Evolutionary conservation across 768 basidiomycete species (phyloP).

Genomic region (Hebeloma cylindrosporum): DNA sequence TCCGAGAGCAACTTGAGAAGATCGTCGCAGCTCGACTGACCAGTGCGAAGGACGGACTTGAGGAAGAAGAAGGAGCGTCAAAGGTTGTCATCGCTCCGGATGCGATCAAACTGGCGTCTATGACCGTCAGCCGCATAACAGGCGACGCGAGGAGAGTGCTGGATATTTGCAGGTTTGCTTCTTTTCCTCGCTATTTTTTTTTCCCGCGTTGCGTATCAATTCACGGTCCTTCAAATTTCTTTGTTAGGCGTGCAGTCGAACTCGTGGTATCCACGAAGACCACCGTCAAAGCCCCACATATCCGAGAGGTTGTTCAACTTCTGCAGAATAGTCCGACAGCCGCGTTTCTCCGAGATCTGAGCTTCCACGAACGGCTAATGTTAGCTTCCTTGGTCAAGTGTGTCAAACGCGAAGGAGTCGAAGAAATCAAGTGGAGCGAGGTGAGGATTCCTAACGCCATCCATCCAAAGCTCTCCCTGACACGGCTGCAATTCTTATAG

Average conservation of each 20-base stretch:
- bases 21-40: conserved; percentile 85
- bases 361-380: conserved; percentile 88
- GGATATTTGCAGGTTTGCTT: conserved; percentile 81
- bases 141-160: conserved; percentile 93
- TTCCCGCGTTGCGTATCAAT: no score
- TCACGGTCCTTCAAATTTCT: neutral
- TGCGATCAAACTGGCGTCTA: conserved; percentile 84
- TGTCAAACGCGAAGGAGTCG: conserved; percentile 78
- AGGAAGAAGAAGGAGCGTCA: conserved; percentile 39
- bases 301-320: conserved; percentile 74
- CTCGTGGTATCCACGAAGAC: conserved; percentile 53
- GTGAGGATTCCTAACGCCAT: conserved; percentile 39
- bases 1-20: conserved; percentile 68
- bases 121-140: conserved; percentile 67
- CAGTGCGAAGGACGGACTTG: conserved; percentile 52
- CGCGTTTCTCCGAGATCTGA: conserved; percentile 77
- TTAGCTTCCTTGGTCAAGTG: conserved; percentile 82
- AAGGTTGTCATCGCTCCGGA: conserved; percentile 57
- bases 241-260: conserved; percentile 78
- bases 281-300: conserved; percentile 67
- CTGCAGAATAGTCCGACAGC: conserved; percentile 94
- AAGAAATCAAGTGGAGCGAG: conserved; percentile 85
- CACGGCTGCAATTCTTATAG: conserved; percentile 34
- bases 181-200: neutral
- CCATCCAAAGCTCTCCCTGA: neutral